Evolutionary conservation across 2,329 filamentous ascomycete genomes (phyloP), one percentile per base, ranked within the genome.

Genomic region (Colletotrichum siamense): DNA sequence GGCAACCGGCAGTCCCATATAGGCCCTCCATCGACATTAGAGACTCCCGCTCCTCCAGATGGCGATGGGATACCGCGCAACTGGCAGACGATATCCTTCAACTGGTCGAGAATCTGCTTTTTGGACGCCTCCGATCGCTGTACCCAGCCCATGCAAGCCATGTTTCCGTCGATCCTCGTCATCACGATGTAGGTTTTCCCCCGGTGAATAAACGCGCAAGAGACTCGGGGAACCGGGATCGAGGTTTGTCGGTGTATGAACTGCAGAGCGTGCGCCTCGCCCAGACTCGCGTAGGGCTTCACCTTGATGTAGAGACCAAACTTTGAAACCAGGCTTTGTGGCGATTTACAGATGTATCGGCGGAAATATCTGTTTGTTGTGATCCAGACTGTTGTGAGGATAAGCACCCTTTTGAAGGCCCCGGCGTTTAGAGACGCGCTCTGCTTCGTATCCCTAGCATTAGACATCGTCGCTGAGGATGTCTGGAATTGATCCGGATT

Each of bases 141-240:
- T 10, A 2, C 6, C 79, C 79, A 81, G 13, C 71, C 67, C 18
- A 22, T 12, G 8, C 39, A 59, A 28, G 74, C 71, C 62, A 74
- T 73, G 12, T 77, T 24, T 3, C 86, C 84, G 5, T 80, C 66
- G 32, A 87, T 83, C 57, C 82, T 71, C 36, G 84, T 79, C 86
- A 89, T 89, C 3, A 88, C 79, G 71, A 89, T 87, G 76, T 87
- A 89, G 1, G 83, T 79, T 15, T 75, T 70, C 24, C 80, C 82
- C 28, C 82, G 80, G 72, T 84, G 80, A 4, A 79, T 68, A 74
- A 88, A 89, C 15, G 86, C 82, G 76, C 80, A 86, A 76, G 87
- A 82, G 2, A 89, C 81, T 28, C 84, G 82, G 3, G 88, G 87
- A 2, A 89, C 85, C 7, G 86, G 87, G 30, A 89, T 83, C 3